Evolutionary conservation across 345 rosid species (phyloP).

Genomic region (Murraya koenigii): DNA sequence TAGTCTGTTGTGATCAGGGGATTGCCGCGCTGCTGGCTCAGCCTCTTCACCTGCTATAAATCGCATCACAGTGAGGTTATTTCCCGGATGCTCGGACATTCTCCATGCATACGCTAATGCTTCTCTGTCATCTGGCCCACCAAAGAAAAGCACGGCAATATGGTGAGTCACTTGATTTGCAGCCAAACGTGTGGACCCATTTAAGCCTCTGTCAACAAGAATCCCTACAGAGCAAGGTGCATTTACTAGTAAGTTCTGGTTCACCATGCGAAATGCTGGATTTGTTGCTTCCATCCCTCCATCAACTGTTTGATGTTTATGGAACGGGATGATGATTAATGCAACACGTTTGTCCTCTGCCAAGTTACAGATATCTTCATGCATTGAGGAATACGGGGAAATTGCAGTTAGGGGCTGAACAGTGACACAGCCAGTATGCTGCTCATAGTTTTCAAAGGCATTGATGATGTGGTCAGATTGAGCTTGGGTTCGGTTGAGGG

Average conservation of each 20-base stretch:
- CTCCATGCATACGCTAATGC: slow-evolving; percentile 80
- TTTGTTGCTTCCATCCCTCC: slow-evolving; percentile 96
- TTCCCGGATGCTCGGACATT: slow-evolving; percentile 73
- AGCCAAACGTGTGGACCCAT: slow-evolving; percentile 47
- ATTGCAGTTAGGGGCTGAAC: slow-evolving; percentile 88
- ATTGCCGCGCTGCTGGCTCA: neutral
- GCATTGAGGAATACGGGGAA: slow-evolving; percentile 95
- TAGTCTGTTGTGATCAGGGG: slow-evolving; percentile 11
- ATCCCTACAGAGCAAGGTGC: slow-evolving; percentile 91
- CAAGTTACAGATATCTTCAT: slow-evolving; percentile 80
- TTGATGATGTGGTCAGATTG: slow-evolving; percentile 91
- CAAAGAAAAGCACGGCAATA: slow-evolving; percentile 73
- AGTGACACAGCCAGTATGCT: slow-evolving; percentile 49
- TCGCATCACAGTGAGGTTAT: slow-evolving; percentile 54
- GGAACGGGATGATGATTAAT: slow-evolving; percentile 80
- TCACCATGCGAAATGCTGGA: slow-evolving; percentile 71
- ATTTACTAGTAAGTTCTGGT: slow-evolving; percentile 69
- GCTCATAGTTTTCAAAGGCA: slow-evolving; percentile 84
- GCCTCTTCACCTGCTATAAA: slow-evolving; percentile 48
- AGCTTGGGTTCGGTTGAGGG: slow-evolving; percentile 84
- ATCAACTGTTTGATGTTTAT: slow-evolving; percentile 88
- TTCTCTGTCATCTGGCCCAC: slow-evolving; percentile 90
- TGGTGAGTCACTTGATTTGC: slow-evolving; percentile 58
- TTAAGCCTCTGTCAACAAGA: slow-evolving; percentile 82
- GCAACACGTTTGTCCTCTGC: slow-evolving; percentile 88